These are phyloP conservation scores for Penicillium simplicissimum DNA, from an alignment of 495 filamentous ascomycete species.

Conservation along the genomic window DNA sequence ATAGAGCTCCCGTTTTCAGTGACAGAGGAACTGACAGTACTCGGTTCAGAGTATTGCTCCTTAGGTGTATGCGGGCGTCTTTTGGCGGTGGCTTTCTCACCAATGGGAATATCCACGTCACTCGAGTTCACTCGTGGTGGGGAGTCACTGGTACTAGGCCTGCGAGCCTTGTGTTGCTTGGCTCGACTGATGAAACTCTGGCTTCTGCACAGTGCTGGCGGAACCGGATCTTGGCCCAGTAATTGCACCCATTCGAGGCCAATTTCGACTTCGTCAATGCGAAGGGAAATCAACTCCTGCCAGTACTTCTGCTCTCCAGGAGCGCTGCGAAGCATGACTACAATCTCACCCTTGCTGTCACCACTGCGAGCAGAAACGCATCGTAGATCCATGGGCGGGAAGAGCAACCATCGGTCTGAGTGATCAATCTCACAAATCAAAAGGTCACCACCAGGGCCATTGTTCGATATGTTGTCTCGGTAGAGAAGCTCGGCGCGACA, in stretches of 20 bases:
- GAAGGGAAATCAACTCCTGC: conserved; percentile 78
- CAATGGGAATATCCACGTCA: conserved; percentile 69
- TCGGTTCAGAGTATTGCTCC: conserved; percentile 41
- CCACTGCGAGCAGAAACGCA: conserved; percentile 79
- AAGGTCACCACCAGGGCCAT: conserved; percentile 67
- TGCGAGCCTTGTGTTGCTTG: conserved; percentile 40
- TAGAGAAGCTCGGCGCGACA: conserved; percentile 88
- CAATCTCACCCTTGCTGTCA: conserved; percentile 65
- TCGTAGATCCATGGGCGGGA: conserved; percentile 72
- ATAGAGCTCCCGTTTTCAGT: conserved; percentile 36
- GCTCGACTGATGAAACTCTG: conserved; percentile 54
- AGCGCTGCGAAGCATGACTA: conserved; percentile 75
- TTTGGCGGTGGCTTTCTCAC: conserved; percentile 55
- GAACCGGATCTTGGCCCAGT: conserved; percentile 72
- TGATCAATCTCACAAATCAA: conserved; percentile 86
- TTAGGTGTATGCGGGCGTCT: conserved; percentile 38
- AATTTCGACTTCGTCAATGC: conserved; percentile 69
- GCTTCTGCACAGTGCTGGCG: conserved; percentile 58
- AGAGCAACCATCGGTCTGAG: conserved; percentile 79
- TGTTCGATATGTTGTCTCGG: conserved; percentile 69
- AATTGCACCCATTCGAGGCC: conserved; percentile 87
- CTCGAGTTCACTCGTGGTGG: conserved; percentile 49
- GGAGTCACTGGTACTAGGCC: conserved; percentile 34
- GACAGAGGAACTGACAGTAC: conserved; percentile 36
- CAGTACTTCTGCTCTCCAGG: conserved; percentile 54